Evolutionary conservation across 75 land plant genomes (phyloP), one percentile per base, ranked within the genome.

Genomic region (Cryptomeria japonica): DNA sequence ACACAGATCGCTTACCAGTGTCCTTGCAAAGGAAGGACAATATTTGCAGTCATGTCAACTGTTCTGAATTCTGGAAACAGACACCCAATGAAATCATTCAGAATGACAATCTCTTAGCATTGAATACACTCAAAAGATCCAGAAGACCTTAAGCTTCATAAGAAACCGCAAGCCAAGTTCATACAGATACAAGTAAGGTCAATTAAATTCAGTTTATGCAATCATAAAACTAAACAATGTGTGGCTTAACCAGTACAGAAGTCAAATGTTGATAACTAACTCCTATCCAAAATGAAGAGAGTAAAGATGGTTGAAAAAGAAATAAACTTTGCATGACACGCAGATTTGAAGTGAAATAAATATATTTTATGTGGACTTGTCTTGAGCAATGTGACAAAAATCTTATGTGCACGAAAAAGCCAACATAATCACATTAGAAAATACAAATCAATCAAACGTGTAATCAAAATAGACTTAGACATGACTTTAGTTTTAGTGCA

Each of bases 21-120:
- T 85, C 86, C 86, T 85, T 85, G 86, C 86, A 85, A 85, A 85
- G 58, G 86, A 85, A 85, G 86, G 86, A 85, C 86, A 85, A 85
- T 34, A 85, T 53, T 85, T 85, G 86, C 68, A 85, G 86, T 85
- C 86, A 85, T 53, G 86, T 85, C 86, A 85, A 85, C 68, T 85
- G 86, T 85, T 85, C 64, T 85, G 86, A 85, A 85, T 56, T 85
- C 68, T 85, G 86, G 86, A 85, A 85, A 85, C 86, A 85, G 86
- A 85, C 68, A 85, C 68, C 86, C 41, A 85, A 85, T 56, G 64
- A 85, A 85, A 85, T 34, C 86, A 85, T 85, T 85, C 86, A 85
- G 86, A 56, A 85, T 85, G 42, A 55, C 86, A 85, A 85, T 53
- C 34, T 32, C 16, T 85, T 85, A 37, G 58, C 86, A 34, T 85